These are phyloP conservation scores for Ilex aquifolium DNA, from an alignment of 257 asterid genomes.

Conservation along the genomic window DNA sequence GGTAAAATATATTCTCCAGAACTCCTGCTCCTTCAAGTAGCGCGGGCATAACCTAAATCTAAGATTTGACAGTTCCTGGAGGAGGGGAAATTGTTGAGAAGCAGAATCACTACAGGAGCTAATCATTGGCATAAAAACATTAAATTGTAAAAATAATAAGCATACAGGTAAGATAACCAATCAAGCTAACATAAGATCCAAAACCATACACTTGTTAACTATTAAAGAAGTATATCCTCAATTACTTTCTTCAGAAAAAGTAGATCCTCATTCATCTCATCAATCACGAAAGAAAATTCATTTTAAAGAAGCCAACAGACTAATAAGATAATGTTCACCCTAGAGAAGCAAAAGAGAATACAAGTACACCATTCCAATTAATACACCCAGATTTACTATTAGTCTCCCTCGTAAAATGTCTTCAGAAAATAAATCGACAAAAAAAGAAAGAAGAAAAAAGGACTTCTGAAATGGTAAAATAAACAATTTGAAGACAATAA, in stretches of 20 bases:
- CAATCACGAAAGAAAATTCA: no score
- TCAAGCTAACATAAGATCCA: slow-evolving; percentile 7
- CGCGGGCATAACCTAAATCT: slow-evolving; percentile 82
- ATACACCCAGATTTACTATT: no score
- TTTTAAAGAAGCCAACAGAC: no score
- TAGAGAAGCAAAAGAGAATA: no score
- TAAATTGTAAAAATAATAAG: neutral
- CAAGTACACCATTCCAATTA: no score
- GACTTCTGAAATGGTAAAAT: slow-evolving; percentile 1
- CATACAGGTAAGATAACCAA: neutral
- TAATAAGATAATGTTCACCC: no score
- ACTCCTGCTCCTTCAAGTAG: slow-evolving; percentile 67
- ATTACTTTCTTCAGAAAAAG: no score
- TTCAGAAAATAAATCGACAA: neutral
- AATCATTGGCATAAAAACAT: neutral
- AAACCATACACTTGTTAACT: slow-evolving; percentile 8
- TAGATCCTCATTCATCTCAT: no score
- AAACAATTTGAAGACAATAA: no score
- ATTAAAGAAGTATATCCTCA: no score
- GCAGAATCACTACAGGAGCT: neutral
- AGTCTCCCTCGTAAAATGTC: no score
- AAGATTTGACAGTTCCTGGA: slow-evolving; percentile 80
- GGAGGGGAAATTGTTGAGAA: slow-evolving; percentile 8
- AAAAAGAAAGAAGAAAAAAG: neutral
- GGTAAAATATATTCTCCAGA: slow-evolving; percentile 82